A percentile compares a stretch with the other conserved stretches of the same genome.
Evolutionary conservation across 139 green algal species (phyloP).

Genomic region (Trebouxia sp.): DNA sequence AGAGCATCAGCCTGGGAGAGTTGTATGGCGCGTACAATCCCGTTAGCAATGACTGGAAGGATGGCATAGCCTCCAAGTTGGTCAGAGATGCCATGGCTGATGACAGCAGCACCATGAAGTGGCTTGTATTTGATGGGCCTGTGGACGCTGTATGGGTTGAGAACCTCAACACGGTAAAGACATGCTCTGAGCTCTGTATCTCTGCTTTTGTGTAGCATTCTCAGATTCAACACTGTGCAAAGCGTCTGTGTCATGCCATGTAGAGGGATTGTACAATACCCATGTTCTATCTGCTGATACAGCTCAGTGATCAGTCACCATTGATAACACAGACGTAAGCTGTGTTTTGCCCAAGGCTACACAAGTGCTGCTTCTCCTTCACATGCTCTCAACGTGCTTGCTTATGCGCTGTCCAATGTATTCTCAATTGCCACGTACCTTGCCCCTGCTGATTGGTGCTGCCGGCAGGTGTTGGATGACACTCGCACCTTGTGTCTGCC

Average conservation of each 20-base stretch:
- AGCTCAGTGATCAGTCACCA: too few relatives aligned
- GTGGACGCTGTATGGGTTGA: constrained; percentile 32
- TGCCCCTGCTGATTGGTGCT: not conserved
- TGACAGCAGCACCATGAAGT: constrained; percentile 66
- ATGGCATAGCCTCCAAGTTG: constrained; percentile 76
- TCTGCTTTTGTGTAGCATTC: too few relatives aligned
- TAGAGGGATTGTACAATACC: too few relatives aligned
- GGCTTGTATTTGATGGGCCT: constrained; percentile 70
- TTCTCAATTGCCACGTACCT: not conserved
- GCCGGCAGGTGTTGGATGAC: constrained; percentile 36
- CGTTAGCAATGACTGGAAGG: constrained; percentile 85
- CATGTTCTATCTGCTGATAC: too few relatives aligned
- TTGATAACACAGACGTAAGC: too few relatives aligned
- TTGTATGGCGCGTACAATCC: constrained; percentile 89
- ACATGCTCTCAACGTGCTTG: too few relatives aligned
- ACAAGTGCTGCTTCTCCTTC: too few relatives aligned
- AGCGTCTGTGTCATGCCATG: too few relatives aligned
- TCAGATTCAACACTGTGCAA: too few relatives aligned
- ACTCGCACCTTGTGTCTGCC: constrained; percentile 26
- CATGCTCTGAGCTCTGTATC: not conserved
- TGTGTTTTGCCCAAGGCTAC: too few relatives aligned
- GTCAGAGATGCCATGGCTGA: constrained; percentile 74
- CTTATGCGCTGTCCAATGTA: too few relatives aligned
- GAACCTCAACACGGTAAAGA: constrained; percentile 29
- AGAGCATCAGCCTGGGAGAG: constrained; percentile 89